A percentile compares a stretch with the other conserved stretches of the same genome.
These are phyloP conservation scores for Prunus mume DNA, from an alignment of 306 rosid genomes.

Conservation along the genomic window DNA sequence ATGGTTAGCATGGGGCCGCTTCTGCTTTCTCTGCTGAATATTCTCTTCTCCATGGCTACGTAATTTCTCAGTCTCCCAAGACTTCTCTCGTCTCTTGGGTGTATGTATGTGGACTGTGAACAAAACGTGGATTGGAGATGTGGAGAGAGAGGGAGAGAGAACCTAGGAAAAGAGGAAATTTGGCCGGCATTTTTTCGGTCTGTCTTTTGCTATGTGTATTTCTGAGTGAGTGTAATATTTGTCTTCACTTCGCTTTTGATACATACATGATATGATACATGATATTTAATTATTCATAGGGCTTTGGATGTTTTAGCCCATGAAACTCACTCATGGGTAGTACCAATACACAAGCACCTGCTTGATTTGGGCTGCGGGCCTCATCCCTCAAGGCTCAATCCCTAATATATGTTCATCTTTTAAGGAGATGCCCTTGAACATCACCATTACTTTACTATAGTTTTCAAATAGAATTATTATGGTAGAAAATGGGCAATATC, in stretches of 20 bases:
- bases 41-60: conserved; percentile 5
- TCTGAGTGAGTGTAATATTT: conserved; percentile 2
- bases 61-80: background rate
- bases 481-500: too few species aligned
- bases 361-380: too few species aligned
- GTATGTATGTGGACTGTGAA: background rate
- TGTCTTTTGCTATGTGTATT: conserved; percentile 29
- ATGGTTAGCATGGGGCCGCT: background rate
- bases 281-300: background rate
- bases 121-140: background rate
- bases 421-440: too few species aligned
- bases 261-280: background rate
- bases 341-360: too few species aligned
- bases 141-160: conserved; percentile 7
- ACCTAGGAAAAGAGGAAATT: conserved; percentile 9
- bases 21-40: conserved; percentile 10
- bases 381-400: too few species aligned
- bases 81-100: background rate
- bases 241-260: conserved; percentile 12
- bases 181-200: conserved; percentile 37
- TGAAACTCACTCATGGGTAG: too few species aligned
- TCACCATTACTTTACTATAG: too few species aligned
- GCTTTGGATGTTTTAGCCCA: too few species aligned
- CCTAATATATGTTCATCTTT: too few species aligned
- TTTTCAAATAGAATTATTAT: too few species aligned